A percentile compares a stretch with the other conserved stretches of the same genome.
Conservation (phyloP, 2,329 filamentous ascomycete genomes). For the Pseudocercospora fijiensis region DNA sequence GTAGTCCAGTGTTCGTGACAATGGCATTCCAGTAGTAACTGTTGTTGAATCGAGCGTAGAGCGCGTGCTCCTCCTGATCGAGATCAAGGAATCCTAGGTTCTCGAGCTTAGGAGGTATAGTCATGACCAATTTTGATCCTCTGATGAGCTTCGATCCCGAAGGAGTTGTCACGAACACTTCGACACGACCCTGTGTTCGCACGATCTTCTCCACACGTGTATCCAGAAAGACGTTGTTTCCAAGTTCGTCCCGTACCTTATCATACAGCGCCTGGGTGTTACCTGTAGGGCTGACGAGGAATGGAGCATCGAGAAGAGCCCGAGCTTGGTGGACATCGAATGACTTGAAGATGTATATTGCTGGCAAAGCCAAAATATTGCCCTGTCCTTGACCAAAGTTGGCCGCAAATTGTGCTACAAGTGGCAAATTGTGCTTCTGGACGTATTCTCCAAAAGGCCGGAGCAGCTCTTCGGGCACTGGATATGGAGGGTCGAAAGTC, state of each 20-base stretch:
- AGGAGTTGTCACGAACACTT: slow-evolving; percentile 37
- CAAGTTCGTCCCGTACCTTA: slow-evolving; percentile 27
- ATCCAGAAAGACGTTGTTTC: slow-evolving; percentile 32
- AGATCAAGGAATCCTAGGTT: slow-evolving; percentile 44
- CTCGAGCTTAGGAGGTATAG: slow-evolving; percentile 44
- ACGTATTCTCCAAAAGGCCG: slow-evolving; percentile 52
- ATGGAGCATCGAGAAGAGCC: background rate
- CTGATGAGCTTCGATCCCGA: slow-evolving; percentile 37
- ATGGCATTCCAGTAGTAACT: slow-evolving; percentile 30
- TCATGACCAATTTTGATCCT: slow-evolving; percentile 45
- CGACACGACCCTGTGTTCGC: slow-evolving; percentile 24
- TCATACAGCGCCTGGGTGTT: slow-evolving; percentile 24
- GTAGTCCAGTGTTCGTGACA: slow-evolving; percentile 25
- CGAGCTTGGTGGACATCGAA: slow-evolving; percentile 12
- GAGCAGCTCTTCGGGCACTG: slow-evolving; percentile 49
- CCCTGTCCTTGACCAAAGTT: slow-evolving; percentile 47
- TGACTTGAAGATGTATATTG: slow-evolving; percentile 49
- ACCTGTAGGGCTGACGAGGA: background rate
- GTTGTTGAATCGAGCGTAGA: slow-evolving; percentile 44
- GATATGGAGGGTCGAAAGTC: slow-evolving; percentile 48
- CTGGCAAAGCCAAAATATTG: slow-evolving; percentile 46
- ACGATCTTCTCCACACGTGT: slow-evolving; percentile 11
- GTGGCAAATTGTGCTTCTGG: slow-evolving; percentile 49
- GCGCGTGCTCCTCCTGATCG: slow-evolving; percentile 32
- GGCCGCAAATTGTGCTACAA: slow-evolving; percentile 45